Percentiles rank a stretch among this genome's conserved stretches.
Conservation (phyloP, 2,329 filamentous ascomycete species). For the Colletotrichum cordylinicola region DNA sequence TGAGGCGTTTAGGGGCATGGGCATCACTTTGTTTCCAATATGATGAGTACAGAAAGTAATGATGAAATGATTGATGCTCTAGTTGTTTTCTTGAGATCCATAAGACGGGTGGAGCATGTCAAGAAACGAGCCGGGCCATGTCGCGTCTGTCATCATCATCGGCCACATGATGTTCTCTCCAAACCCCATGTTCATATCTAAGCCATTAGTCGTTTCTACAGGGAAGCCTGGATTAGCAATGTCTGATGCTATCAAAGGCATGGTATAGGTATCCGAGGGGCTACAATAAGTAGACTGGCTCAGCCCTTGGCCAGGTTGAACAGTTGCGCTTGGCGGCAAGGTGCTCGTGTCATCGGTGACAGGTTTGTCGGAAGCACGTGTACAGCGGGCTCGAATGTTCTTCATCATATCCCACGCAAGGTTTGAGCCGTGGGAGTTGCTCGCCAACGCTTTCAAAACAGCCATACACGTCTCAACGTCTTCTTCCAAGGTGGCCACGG, state of each 20-base stretch:
- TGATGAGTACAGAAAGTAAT: background rate
- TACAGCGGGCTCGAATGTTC: background rate
- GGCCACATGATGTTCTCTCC: background rate
- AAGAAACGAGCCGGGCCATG: background rate
- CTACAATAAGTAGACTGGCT: background rate
- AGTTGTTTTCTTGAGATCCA: background rate
- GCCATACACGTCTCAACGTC: background rate
- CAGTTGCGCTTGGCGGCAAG: accelerated
- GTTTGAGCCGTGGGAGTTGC: background rate
- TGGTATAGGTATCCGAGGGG: background rate
- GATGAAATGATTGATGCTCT: background rate
- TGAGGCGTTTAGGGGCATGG: background rate
- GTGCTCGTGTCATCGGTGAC: accelerated
- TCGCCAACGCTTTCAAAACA: background rate
- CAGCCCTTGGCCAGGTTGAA: background rate
- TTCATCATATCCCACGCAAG: background rate
- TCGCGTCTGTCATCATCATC: background rate
- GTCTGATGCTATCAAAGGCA: background rate
- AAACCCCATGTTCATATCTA: background rate
- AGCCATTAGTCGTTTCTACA: accelerated
- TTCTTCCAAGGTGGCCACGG: background rate
- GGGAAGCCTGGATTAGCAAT: accelerated
- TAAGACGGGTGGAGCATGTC: background rate
- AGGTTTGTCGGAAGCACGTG: background rate
- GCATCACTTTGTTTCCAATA: background rate